Conservation (phyloP, 768 basidiomycete species). For the Mycena amicta region DNA sequence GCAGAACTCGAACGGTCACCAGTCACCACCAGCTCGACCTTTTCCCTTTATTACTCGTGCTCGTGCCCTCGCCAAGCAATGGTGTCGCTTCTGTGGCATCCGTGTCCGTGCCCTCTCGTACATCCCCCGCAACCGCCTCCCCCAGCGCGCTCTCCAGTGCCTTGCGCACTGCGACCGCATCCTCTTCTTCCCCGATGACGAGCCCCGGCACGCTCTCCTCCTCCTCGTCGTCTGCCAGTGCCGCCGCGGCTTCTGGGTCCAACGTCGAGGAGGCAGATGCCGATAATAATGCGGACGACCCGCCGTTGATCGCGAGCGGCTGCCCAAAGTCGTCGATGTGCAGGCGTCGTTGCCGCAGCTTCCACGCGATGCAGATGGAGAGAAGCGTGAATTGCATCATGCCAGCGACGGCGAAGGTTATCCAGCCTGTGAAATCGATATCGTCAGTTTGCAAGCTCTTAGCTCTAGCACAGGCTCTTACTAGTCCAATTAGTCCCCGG, state of each 20-base stretch:
- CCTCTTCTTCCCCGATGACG: conserved; percentile 23
- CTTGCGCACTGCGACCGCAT: conserved; percentile 21
- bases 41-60: background rate
- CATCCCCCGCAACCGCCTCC: conserved; percentile 26
- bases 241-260: background rate
- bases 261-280: background rate
- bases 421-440: conserved; percentile 58
- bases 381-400: conserved; percentile 83
- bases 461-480: conserved; percentile 31
- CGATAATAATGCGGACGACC: background rate
- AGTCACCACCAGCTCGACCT: background rate
- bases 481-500: conserved; percentile 88
- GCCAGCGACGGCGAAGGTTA: conserved; percentile 79
- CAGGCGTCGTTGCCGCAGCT: conserved; percentile 69
- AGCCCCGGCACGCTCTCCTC: conserved; percentile 25
- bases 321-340: conserved; percentile 90
- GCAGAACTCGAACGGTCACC: too few relatives aligned
- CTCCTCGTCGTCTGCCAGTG: conserved; percentile 4
- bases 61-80: conserved; percentile 1
- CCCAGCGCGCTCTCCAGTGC: conserved; percentile 26
- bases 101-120: conserved; percentile 21
- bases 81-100: conserved; percentile 16
- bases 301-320: conserved; percentile 29
- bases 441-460: background rate
- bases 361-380: conserved; percentile 86